These are phyloP conservation scores for Gossypium australe DNA, from an alignment of 345 rosid genomes.

Conservation along the genomic window DNA sequence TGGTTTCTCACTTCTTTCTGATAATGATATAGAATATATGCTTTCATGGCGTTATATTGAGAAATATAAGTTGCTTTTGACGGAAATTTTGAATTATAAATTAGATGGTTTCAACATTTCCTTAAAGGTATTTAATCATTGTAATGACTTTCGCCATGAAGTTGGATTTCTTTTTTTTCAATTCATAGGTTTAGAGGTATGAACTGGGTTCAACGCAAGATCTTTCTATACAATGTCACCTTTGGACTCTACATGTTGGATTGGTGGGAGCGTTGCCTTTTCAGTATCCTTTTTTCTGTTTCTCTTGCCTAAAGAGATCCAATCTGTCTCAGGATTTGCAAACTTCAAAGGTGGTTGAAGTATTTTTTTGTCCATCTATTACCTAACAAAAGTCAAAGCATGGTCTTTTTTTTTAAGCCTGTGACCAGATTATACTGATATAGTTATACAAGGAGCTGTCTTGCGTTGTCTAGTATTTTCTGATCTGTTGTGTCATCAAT, in stretches of 20 bases:
- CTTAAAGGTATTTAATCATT: no score
- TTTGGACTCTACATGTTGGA: constrained; percentile 97
- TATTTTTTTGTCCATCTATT: background rate
- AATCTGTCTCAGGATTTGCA: constrained; percentile 10
- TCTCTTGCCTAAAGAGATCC: constrained; percentile 3
- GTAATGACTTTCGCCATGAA: background rate
- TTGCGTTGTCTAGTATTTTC: background rate
- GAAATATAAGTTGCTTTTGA: no score
- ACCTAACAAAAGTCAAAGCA: background rate
- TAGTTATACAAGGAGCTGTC: background rate
- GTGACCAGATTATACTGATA: background rate
- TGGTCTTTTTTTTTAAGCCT: background rate
- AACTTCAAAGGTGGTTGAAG: background rate
- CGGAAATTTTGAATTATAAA: no score
- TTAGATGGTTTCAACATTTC: no score
- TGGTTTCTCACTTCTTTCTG: no score
- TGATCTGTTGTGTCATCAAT: background rate
- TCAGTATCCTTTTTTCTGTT: constrained; percentile 69
- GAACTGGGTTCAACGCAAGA: constrained; percentile 54
- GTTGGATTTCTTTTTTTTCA: background rate
- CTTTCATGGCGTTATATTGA: no score
- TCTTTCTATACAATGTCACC: constrained; percentile 90
- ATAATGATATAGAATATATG: no score
- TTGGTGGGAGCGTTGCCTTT: constrained; percentile 96
- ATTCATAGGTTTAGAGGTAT: constrained; percentile 16